Evolutionary conservation across 1,284 basidiomycete genomes (phyloP), one percentile per base, ranked within the genome.

Genomic region (Microbotryum scabiosae): DNA sequence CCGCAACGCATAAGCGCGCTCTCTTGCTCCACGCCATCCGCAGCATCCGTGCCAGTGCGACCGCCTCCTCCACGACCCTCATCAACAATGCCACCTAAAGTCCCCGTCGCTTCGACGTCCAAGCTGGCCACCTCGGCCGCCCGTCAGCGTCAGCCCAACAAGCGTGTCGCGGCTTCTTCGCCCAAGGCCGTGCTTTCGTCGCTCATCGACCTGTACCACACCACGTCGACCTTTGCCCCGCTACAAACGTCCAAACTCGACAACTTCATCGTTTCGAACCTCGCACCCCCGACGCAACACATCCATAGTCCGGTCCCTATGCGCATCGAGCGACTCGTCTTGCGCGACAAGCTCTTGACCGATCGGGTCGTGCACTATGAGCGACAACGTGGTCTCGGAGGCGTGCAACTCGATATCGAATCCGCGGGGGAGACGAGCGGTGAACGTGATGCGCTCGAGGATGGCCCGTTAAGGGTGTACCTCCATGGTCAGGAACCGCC

Each of bases 181-280:
- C 52, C n/a, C 32, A 26, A 43, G 30, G 43, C 56, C 21, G 49
- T 48, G 21, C 49, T 58, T 48, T 53, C 52, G 16, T 25, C 47
- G 18, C 59, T 64, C 57, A 56, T 60, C 25, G 48, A 52, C 49
- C 60, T 64, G 46, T 64, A 64, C 60, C 63, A 64, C 60, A 54
- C 57, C 43, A 56, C 59, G 23, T 60, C 63, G 51, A 64, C 63
- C 7, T 64, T 64, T 25, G 59, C 61, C 4, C 63, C 63, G 23
- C 46, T 57, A 14, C 7, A 43, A 16, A 23, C 44, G 41, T 2
- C 51, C 8, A 20, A 18, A 2, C 50, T 64, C 20, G 49, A 54
- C 2, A 16, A 32, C 7, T 51, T 59, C 51, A 16, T 64, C 47
- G 56, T 46, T 0, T 2, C n/a, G 1, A 51, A 46, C n/a, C 57